Percentiles rank a stretch among this genome's conserved stretches.
phyloP scores from a whole-genome alignment of 2,329 filamentous ascomycete genomes.

The Rhynchosporium graminicola region DNA sequence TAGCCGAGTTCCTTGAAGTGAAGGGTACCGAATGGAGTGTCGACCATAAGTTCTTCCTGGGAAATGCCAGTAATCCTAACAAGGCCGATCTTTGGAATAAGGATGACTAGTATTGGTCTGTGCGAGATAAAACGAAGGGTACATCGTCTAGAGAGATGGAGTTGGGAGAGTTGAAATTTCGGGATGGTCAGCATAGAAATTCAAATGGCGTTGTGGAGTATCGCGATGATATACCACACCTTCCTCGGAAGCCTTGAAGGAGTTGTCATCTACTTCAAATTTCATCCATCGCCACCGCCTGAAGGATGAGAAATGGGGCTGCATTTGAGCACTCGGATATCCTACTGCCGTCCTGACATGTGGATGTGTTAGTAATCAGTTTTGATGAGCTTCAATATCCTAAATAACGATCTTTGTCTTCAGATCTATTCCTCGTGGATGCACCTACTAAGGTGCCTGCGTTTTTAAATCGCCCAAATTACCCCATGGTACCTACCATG shows the following conservation, averaged over 20 bases:
- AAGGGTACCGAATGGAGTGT: neutral
- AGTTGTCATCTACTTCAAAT: neutral
- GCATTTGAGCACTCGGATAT: neutral
- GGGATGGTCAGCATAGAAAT: neutral
- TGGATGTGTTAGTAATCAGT: neutral
- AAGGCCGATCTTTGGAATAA: neutral
- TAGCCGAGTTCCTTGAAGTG: neutral
- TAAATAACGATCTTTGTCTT: neutral
- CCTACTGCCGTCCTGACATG: neutral
- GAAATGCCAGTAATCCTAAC: neutral
- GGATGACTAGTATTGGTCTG: neutral
- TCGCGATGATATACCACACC: neutral
- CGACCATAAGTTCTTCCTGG: neutral
- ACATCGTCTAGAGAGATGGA: too few species aligned
- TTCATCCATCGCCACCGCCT: neutral
- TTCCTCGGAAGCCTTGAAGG: neutral
- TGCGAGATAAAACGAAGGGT: too few species aligned
- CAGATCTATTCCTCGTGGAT: neutral
- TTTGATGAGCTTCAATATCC: neutral
- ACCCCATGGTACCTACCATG: neutral
- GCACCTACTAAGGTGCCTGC: neutral
- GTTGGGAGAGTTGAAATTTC: neutral
- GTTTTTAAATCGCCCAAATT: neutral
- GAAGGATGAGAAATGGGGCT: neutral
- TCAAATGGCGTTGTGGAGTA: neutral